Conservation (phyloP, 495 filamentous ascomycete genomes). For the Penicillium mononematosum region DNA sequence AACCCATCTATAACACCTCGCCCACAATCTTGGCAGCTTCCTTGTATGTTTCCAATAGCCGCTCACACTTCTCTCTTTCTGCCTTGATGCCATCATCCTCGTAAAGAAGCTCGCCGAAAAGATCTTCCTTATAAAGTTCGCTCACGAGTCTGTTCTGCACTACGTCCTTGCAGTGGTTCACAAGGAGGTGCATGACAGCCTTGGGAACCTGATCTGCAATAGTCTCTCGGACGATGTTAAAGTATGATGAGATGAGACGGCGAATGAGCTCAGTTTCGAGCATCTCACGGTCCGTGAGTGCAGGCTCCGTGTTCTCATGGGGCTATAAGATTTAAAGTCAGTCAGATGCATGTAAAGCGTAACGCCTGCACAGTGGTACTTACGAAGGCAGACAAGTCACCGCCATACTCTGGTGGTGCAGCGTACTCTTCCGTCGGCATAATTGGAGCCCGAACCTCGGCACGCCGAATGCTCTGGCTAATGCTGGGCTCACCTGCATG, state of each 20-base stretch:
- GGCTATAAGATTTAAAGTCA: constrained; percentile 32
- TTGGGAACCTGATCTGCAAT: constrained; percentile 98
- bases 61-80: constrained; percentile 97
- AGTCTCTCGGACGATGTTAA: constrained; percentile 95
- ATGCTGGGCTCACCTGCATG: constrained; percentile 76
- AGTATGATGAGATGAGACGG: constrained; percentile 93
- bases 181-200: constrained; percentile 96
- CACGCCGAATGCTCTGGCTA: constrained; percentile 76
- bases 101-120: constrained; percentile 91
- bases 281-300: constrained; percentile 89
- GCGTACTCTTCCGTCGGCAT: constrained; percentile 44
- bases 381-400: constrained; percentile 59
- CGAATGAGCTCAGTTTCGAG: constrained; percentile 98
- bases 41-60: constrained; percentile 86
- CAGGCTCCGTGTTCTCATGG: constrained; percentile 61
- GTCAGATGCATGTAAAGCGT: not conserved
- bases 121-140: constrained; percentile 89
- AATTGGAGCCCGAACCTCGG: constrained; percentile 54
- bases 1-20: constrained; percentile 73
- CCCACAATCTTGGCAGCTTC: constrained; percentile 97
- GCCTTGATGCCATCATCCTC: constrained; percentile 97
- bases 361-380: constrained; percentile 26
- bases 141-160: constrained; percentile 96
- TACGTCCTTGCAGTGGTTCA: constrained; percentile 96
- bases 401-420: constrained; percentile 41